Base-by-base conservation (phyloP, 345 rosid genomes). In the Capsella bursapastoris region DNA sequence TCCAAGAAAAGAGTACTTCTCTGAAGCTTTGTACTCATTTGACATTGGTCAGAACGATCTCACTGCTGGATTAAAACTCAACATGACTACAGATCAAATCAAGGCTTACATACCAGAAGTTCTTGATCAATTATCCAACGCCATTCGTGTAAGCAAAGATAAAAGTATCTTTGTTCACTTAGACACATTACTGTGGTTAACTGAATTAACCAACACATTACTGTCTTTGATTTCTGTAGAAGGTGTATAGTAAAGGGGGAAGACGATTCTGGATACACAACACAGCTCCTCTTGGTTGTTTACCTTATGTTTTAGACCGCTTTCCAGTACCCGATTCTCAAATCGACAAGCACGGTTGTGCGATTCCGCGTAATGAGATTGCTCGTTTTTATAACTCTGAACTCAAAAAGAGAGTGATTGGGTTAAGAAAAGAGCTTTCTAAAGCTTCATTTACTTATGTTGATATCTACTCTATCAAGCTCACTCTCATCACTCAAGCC, bases 11-110 rank as follows among this genome's bases (percentile, higher is more conserved):
- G 83, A 82, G 5, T 81, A 62, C 56, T 88, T 90, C 71, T 63
- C 79, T 3, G 56, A 29, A 32, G 93, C 84, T 1, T 64, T 88
- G 64, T 86, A 87, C 79, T 86, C 81, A 3, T 79, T 90, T 4
- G 96, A 90, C 76, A 83, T 86, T 3, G 96, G 91, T 56, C 96
- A 88, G 7, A 88, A 92, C 35, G 95, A 92, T 80, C 91, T 90
- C 44, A 81, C 84, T 0, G 66, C 90, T 57, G 89, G 90, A 16
- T 84, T 83, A 57, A 87, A 84, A 78, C 87, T 82, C 64, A 88
- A 90, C 69, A 50, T 86, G 87, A 85, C 91, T 2, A 57, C 12
- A 0, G 88, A 83, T 9, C 87, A 92, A 73, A 86, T 92, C 8
- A 81, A 86, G 66, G 87, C 83, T 18, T 76, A 60, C 44, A 73